Evolutionary conservation across 176 grass and related monocot genomes (phyloP), one percentile per base, ranked within the genome.

Genomic region (Ensete glaucum): DNA sequence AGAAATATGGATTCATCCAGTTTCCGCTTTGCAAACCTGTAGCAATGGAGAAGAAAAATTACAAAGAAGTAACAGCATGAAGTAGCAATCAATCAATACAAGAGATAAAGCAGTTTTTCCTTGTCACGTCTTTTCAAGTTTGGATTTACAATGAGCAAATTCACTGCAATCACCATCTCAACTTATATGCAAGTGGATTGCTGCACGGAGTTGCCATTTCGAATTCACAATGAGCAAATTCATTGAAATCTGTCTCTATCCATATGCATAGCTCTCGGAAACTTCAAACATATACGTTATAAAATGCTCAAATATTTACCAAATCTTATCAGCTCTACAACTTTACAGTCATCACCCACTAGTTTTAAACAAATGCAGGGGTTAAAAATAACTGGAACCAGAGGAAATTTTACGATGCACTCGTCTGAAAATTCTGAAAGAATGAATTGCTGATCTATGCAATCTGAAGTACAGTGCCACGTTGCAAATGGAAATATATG

Each of bases 11-110:
- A 91, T n/a, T 91, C 90, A 26, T 98, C 90, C 53, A 91, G 81
- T 84, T 98, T 98, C 57, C 78, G 83, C 76, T 98, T 98, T 75
- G 95, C 91, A 89, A 93, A 98, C 78, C 95, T 93, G 73, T 60
- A 85, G 65, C 73, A 79, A 70, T 65, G 64, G 3, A 75, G 51
- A 71, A 14, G 2, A 6, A 9, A 29, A 16, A 4, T 17, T 20
- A 17, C 11, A 34, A 27, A 17, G 9, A 6, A 19, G 34, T 19
- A 54, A 55, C 12, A 56, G 53, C 23, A 26, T 7, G 0, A 25
- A 74, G 16, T 8, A 16, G 8, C 15, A 7, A 2, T 51, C 24
- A 25, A 25, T 25, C 24, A 25, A 25, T 25, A 50, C 9, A 9
- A 12, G 0, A 52, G 67, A 21, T 12, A 13, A 23, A 25, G 63